These are phyloP conservation scores for Yamadazyma blattariae DNA, from an alignment of 1,139 yeast species.

Conservation along the genomic window DNA sequence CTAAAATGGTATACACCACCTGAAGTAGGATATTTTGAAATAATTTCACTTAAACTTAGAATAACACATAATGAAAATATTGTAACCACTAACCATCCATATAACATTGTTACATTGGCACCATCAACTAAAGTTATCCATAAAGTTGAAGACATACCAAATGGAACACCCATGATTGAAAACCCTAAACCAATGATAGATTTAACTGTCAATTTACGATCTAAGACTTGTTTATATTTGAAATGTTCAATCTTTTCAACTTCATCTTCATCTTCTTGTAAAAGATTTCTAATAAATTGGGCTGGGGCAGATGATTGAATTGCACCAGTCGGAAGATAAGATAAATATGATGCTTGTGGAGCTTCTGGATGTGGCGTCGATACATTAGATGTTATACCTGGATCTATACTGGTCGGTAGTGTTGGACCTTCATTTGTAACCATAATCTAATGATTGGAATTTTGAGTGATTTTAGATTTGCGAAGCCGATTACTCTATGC, in stretches of 20 bases:
- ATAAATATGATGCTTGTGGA: conserved; percentile 19
- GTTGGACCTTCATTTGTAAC: too few relatives aligned
- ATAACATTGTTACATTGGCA: conserved; percentile 66
- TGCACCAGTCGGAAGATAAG: conserved; percentile 15
- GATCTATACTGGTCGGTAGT: too few relatives aligned
- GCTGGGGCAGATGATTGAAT: conserved; percentile 19
- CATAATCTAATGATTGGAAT: too few relatives aligned
- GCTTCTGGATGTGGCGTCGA: conserved; percentile 2
- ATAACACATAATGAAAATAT: conserved; percentile 62
- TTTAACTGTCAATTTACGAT: conserved; percentile 60
- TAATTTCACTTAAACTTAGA: conserved; percentile 65
- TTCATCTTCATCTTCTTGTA: conserved; percentile 41
- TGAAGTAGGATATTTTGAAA: conserved; percentile 72
- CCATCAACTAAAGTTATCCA: conserved; percentile 71
- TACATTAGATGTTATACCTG: too few relatives aligned
- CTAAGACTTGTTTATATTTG: conserved; percentile 66
- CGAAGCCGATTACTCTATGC: too few relatives aligned
- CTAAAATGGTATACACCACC: conserved; percentile 76
- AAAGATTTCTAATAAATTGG: conserved; percentile 18
- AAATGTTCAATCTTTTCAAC: conserved; percentile 65
- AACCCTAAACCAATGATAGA: conserved; percentile 74
- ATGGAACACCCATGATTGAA: conserved; percentile 75
- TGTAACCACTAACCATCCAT: conserved; percentile 68
- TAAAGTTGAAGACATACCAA: conserved; percentile 69
- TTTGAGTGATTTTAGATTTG: too few relatives aligned